These are phyloP conservation scores for Chlorophyllum brunneum DNA, from an alignment of 768 basidiomycete genomes.

Conservation along the genomic window DNA sequence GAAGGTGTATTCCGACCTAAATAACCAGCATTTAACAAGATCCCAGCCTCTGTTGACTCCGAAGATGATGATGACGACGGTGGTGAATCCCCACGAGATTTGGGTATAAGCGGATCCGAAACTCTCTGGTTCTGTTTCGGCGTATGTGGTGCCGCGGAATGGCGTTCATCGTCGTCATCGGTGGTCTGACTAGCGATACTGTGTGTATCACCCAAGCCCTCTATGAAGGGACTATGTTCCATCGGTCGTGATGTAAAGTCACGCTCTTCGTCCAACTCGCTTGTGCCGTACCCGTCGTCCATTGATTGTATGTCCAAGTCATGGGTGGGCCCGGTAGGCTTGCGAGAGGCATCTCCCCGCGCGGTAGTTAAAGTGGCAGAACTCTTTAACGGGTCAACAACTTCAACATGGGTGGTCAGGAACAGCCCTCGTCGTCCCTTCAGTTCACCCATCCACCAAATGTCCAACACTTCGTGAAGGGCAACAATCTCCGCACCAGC, in stretches of 20 bases:
- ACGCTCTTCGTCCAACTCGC: constrained; percentile 45
- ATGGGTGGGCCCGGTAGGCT: constrained; percentile 4
- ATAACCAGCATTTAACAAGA: neutral
- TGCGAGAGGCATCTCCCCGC: neutral
- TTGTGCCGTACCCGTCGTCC: constrained; percentile 26
- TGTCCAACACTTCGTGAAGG: constrained; percentile 77
- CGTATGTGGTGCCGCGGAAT: neutral
- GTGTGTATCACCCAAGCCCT: constrained; percentile 31
- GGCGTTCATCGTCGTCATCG: constrained; percentile 40
- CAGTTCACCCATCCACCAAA: constrained; percentile 88
- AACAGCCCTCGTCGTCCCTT: constrained; percentile 75
- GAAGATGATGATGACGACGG: constrained; percentile 1
- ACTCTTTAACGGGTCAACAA: constrained; percentile 17
- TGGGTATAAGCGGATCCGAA: neutral
- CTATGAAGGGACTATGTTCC: constrained; percentile 43
- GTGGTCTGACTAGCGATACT: constrained; percentile 34
- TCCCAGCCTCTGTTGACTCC: neutral
- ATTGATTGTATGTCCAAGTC: constrained; percentile 13
- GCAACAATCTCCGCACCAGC: constrained; percentile 74
- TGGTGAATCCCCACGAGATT: neutral
- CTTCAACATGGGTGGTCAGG: constrained; percentile 68
- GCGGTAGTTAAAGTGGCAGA: no score
- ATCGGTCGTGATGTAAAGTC: constrained; percentile 42
- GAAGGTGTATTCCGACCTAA: neutral
- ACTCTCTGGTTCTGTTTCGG: neutral